These are phyloP conservation scores for Sporothrix globosa DNA, from an alignment of 2,329 filamentous ascomycete genomes.

Conservation along the genomic window DNA sequence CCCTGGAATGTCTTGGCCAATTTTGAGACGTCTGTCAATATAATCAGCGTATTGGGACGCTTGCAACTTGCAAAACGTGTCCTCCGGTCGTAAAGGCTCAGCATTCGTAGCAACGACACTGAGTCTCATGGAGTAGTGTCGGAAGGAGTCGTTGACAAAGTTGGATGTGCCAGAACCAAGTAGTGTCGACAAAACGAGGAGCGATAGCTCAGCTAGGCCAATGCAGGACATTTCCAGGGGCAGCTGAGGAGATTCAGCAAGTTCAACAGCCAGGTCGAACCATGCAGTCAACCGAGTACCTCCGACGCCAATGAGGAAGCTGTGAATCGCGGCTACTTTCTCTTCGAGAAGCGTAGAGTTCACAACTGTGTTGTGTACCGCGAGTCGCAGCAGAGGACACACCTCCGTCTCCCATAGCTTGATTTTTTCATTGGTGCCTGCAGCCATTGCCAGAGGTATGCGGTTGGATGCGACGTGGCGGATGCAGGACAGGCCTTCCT, in stretches of 20 bases:
- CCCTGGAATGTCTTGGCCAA: neutral
- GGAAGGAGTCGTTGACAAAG: constrained; percentile 33
- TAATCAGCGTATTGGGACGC: neutral
- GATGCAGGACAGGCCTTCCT: constrained; percentile 29
- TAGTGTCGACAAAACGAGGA: constrained; percentile 35
- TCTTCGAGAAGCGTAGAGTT: constrained; percentile 48
- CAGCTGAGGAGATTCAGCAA: neutral
- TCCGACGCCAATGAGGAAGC: constrained; percentile 44
- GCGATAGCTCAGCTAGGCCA: constrained; percentile 32
- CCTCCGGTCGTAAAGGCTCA: neutral
- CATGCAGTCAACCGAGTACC: constrained; percentile 40
- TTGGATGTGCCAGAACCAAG: constrained; percentile 36
- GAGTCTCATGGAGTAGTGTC: constrained; percentile 6
- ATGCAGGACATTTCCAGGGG: neutral
- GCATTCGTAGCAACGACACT: neutral
- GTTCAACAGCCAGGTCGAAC: constrained; percentile 41
- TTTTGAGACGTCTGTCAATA: constrained; percentile 17
- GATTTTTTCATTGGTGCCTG: neutral
- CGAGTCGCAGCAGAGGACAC: constrained; percentile 41
- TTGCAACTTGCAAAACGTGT: constrained; percentile 26
- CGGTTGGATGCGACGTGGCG: constrained; percentile 4
- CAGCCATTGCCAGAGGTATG: constrained; percentile 7
- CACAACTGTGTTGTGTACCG: constrained; percentile 44
- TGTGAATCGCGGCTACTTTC: constrained; percentile 44
- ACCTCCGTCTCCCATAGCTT: constrained; percentile 29